Evolutionary conservation across 805 yeast species (phyloP).

Genomic region (Jamesozyma lodderae): DNA sequence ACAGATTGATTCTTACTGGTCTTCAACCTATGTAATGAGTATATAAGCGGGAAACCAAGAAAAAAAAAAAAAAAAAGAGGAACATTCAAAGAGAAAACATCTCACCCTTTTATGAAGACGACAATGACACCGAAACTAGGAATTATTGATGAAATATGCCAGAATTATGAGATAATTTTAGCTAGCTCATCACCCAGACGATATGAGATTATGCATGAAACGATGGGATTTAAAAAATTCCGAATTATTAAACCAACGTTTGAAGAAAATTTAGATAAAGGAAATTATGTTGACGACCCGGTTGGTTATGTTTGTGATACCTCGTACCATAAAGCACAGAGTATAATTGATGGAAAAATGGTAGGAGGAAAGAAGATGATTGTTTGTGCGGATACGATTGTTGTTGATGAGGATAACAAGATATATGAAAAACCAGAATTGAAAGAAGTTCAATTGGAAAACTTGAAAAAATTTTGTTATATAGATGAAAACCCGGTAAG

Average conservation of each 20-base stretch:
- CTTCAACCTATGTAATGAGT: slow-evolving; percentile 22
- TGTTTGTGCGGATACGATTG: slow-evolving; percentile 73
- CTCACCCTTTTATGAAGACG: background rate
- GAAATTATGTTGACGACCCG: slow-evolving; percentile 14
- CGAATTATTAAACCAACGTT: slow-evolving; percentile 55
- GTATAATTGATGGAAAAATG: slow-evolving; percentile 38
- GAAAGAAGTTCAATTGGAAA: slow-evolving; percentile 40
- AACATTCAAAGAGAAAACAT: background rate
- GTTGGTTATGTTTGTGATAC: slow-evolving; percentile 58
- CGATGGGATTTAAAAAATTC: slow-evolving; percentile 39
- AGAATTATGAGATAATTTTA: slow-evolving; percentile 38
- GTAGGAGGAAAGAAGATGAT: slow-evolving; percentile 20
- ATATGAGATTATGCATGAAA: slow-evolving; percentile 52
- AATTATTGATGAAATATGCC: slow-evolving; percentile 1
- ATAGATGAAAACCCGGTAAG: slow-evolving; percentile 40
- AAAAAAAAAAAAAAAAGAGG: background rate
- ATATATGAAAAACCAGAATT: slow-evolving; percentile 77
- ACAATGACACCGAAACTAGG: background rate
- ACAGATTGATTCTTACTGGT: slow-evolving; percentile 19
- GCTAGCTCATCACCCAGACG: slow-evolving; percentile 86
- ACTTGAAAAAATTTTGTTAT: slow-evolving; percentile 37
- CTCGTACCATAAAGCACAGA: slow-evolving; percentile 54
- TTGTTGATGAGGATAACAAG: slow-evolving; percentile 45
- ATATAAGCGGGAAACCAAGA: background rate
- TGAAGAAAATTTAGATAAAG: slow-evolving; percentile 65